Percentiles rank a stretch among this genome's conserved stretches.
phyloP scores from a whole-genome alignment of 352 stramenopile species.

The Pythium volutum region DNA sequence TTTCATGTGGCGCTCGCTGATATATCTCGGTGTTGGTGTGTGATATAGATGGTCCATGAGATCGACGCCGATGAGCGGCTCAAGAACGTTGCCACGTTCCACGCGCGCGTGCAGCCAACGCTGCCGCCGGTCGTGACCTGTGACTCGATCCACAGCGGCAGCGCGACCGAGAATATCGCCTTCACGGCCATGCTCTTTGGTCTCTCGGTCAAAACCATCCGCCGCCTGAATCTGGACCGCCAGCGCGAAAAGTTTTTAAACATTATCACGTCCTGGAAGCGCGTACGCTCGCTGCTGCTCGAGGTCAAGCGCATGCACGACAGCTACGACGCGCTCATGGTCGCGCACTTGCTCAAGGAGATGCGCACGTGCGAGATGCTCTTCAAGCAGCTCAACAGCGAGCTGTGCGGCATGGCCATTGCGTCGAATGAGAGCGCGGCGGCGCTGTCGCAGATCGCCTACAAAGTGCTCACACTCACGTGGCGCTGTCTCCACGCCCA shows the following conservation, averaged over 20 bases:
- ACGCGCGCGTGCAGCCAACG: constrained; percentile 57
- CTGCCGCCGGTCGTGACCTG: constrained; percentile 65
- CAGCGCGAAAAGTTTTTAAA: constrained; percentile 36
- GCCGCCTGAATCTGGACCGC: constrained; percentile 33
- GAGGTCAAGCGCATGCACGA: constrained; percentile 70
- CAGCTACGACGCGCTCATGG: constrained; percentile 70
- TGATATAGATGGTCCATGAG: constrained; percentile 69
- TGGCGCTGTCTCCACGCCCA: constrained; percentile 54
- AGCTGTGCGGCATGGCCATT: constrained; percentile 57
- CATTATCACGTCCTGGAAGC: constrained; percentile 67
- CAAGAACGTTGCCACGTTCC: constrained; percentile 66
- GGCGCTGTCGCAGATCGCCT: constrained; percentile 59
- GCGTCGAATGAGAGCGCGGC: constrained; percentile 74
- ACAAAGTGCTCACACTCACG: constrained; percentile 63
- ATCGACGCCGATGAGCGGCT: constrained; percentile 69
- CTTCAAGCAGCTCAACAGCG: constrained; percentile 70
- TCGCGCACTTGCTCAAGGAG: constrained; percentile 74
- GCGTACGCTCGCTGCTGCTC: constrained; percentile 55
- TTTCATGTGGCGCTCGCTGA: background rate
- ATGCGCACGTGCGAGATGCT: constrained; percentile 75
- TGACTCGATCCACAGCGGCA: constrained; percentile 66
- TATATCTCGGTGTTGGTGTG: background rate
- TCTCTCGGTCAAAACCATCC: constrained; percentile 34
- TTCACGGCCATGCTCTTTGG: constrained; percentile 82
- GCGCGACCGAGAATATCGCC: constrained; percentile 63